Base-by-base conservation (phyloP, 768 basidiomycete species). In the Suillus weaverae region DNA sequence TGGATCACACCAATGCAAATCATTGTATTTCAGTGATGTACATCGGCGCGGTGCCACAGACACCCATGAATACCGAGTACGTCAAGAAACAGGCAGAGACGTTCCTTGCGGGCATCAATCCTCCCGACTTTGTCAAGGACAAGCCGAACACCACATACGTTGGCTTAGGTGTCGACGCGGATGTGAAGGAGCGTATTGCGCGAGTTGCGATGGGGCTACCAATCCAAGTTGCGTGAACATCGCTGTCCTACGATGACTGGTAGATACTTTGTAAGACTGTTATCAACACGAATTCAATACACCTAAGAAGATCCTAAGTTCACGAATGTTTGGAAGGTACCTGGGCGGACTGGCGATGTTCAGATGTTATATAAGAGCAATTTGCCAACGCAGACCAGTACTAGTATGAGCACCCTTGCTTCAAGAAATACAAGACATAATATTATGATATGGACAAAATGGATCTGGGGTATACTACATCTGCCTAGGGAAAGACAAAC, bases 1-100 rank as follows among this genome's bases (percentile, higher is more conserved):
- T 30, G 56, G 18, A 41, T 41, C 26, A 13, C 11, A 30, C 39
- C 9, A 20, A 59, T 32, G 57, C 57, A 59, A 32, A 32, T 10
- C 18, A 10, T 18, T 39, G 22, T 38, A 39, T 41, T 57, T 35
- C 68, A 85, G 90, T 92, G 54, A 89, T 92, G 86, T 93, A 93
- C 68, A 93, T 92, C 56, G 87, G 89, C 1, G 86, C 91, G 4
- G 85, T 89, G 8, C 91, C 90, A 0, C 77, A 84, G 60, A 91
- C 89, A 2, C 83, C 85, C 1, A 78, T 79, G 68, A 91, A 91
- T 71, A 78, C 79, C 39, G 80, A 76, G 14, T 94, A 93, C 69
- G 71, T 93, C 54, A 76, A 80, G 65, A 80, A 82, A 69, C 92
- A 94, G 74, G 85, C 80, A 38, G 83, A 85, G 51, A 75, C 81